A percentile compares a stretch with the other conserved stretches of the same genome.
Evolutionary conservation across 2,329 filamentous ascomycete species (phyloP).

Genomic region (Diaporthe citrichinensis): DNA sequence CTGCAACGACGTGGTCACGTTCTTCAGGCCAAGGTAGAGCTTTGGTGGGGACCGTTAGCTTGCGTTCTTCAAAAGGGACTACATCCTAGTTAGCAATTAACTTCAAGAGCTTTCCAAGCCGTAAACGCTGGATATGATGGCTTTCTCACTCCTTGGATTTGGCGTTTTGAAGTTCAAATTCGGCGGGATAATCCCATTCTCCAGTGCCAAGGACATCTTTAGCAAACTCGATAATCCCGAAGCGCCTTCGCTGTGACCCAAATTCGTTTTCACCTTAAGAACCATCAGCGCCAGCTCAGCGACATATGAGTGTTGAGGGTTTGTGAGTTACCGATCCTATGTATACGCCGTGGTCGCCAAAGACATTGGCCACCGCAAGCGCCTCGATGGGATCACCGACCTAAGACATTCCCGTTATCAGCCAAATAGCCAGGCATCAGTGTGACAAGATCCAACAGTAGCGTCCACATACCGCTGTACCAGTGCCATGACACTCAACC

Average conservation of each 20-base stretch:
- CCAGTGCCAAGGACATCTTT: slow-evolving; percentile 58
- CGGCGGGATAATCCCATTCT: slow-evolving; percentile 56
- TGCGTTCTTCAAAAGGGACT: slow-evolving; percentile 47
- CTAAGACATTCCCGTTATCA: background rate
- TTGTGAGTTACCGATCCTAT: slow-evolving; percentile 48
- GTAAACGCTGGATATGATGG: background rate
- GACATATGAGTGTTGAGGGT: accelerated
- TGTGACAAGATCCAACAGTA: background rate
- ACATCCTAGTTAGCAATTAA: background rate
- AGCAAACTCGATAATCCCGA: slow-evolving; percentile 59
- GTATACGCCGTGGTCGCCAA: slow-evolving; percentile 46
- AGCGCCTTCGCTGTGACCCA: slow-evolving; percentile 62
- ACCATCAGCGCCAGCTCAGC: background rate
- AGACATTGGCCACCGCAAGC: slow-evolving; percentile 50
- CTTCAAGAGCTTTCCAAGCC: background rate
- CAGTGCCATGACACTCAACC: slow-evolving; percentile 54
- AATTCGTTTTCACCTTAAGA: slow-evolving; percentile 52
- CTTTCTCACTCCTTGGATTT: slow-evolving; percentile 48
- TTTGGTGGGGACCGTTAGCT: slow-evolving; percentile 50
- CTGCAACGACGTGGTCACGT: slow-evolving; percentile 45
- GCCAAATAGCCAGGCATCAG: background rate
- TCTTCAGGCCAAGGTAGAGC: slow-evolving; percentile 50
- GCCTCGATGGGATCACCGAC: slow-evolving; percentile 52
- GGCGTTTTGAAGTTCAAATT: slow-evolving; percentile 54
- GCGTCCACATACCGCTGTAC: slow-evolving; percentile 45